A percentile compares a stretch with the other conserved stretches of the same genome.
Conservation (phyloP, 2,329 filamentous ascomycete species). For the Colletotrichum filicis region DNA sequence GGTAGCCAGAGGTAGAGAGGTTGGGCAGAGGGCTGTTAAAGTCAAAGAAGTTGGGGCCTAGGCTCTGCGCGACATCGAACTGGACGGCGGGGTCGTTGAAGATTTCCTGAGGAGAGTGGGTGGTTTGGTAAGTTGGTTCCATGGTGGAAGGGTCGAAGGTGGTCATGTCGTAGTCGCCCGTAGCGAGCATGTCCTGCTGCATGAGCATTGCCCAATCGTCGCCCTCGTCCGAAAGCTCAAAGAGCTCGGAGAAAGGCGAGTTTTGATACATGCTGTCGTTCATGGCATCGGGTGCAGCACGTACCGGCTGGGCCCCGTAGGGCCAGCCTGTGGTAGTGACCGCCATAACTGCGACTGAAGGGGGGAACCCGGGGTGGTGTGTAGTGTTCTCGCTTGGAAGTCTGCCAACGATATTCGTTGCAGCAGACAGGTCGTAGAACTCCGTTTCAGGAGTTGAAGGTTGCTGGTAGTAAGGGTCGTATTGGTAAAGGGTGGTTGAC, state of each 20-base stretch:
- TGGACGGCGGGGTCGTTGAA: slow-evolving; percentile 20
- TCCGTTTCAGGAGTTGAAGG: slow-evolving; percentile 18
- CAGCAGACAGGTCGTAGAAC: slow-evolving; percentile 14
- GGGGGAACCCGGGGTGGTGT: slow-evolving; percentile 10
- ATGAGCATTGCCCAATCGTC: slow-evolving; percentile 29
- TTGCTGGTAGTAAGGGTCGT: slow-evolving; percentile 10
- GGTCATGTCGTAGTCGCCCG: slow-evolving; percentile 21
- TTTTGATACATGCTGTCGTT: slow-evolving; percentile 17
- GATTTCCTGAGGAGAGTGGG: slow-evolving; percentile 12
- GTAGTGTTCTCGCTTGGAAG: slow-evolving; percentile 5
- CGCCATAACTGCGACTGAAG: slow-evolving; percentile 16
- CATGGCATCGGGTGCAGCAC: slow-evolving; percentile 29
- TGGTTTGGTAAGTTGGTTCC: background rate
- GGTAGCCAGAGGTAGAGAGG: slow-evolving; percentile 26
- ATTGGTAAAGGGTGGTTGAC: slow-evolving; percentile 20
- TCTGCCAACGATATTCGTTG: slow-evolving; percentile 15
- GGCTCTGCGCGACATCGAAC: slow-evolving; percentile 27
- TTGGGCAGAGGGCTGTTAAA: slow-evolving; percentile 28
- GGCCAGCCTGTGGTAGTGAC: slow-evolving; percentile 25
- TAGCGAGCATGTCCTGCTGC: slow-evolving; percentile 25
- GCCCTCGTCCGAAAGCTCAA: slow-evolving; percentile 20
- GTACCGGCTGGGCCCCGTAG: slow-evolving; percentile 19
- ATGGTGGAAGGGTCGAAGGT: background rate
- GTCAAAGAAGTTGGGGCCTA: slow-evolving; percentile 13
- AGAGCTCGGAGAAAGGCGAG: slow-evolving; percentile 32